Evolutionary conservation across 345 rosid species (phyloP), one percentile per base, ranked within the genome.

Genomic region (Corchorus capsularis): DNA sequence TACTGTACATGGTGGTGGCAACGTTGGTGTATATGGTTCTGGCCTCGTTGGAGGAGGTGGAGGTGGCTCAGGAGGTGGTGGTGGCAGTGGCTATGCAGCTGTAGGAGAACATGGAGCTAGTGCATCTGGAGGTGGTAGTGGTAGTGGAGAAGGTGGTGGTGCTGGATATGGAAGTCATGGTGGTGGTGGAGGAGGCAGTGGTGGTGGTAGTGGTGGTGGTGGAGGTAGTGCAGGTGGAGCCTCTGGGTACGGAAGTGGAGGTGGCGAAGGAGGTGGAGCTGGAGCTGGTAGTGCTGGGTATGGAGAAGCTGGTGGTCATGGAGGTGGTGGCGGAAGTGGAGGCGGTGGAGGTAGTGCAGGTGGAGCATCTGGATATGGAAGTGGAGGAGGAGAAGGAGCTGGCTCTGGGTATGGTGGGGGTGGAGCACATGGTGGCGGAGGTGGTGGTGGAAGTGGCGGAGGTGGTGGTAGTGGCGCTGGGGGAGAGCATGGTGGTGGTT

Each of bases 91-190:
- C 2, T 17, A 60, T 62, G 77, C 35, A 74, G 15, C 8, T 61
- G 20, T 63, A 10, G 77, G 77, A 73, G 78, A 56, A 0, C 85
- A 86, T 11, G 83, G 78, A 8, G 89, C 83, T 22, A 56, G 10
- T 20, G 56, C 84, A 19, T 46, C 71, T 4, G 87, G 83, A 0
- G 70, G 73, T 56, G 85, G 84, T 1, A 43, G 52, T 12, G 83
- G 60, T 20, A 27, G 3, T 5, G 75, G 64, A 59, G 83, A 52
- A 17, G 77, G 65, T n/a, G 63, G 65, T 13, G 75, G 17, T 59
- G 53, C 68, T 46, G 75, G 77, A 5, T 77, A 65, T 16, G 80
- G 80, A 13, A 69, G 70, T 47, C 4, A 39, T 39, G 43, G 43
- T 39, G 64, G 68, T 0, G 75, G 78, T 16, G 80, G 72, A 8